These are phyloP conservation scores for Leishmania tarentolae DNA, from an alignment of 208 protist genomes.

Conservation along the genomic window DNA sequence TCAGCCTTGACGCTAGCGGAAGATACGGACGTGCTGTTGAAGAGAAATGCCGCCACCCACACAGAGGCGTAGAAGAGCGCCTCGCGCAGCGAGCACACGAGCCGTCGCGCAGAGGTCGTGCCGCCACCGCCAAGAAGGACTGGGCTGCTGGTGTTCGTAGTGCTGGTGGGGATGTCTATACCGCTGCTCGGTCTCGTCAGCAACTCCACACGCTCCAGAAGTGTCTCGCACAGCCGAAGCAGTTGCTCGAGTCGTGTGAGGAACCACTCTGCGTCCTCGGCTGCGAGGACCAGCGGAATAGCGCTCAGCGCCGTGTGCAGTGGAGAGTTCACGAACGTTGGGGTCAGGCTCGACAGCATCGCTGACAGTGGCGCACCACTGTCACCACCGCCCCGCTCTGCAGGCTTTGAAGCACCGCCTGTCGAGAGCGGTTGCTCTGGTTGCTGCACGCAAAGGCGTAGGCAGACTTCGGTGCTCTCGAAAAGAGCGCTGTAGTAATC, in stretches of 20 bases:
- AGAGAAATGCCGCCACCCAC: conserved; percentile 34
- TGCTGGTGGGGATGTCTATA: neutral
- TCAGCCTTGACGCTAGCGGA: conserved; percentile 24
- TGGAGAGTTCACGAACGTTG: conserved; percentile 52
- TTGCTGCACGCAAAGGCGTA: conserved; percentile 22
- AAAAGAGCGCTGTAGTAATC: conserved; percentile 49
- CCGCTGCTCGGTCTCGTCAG: neutral
- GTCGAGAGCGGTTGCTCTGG: neutral
- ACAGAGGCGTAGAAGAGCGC: conserved; percentile 31
- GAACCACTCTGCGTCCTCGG: conserved; percentile 68
- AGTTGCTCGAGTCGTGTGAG: conserved; percentile 50
- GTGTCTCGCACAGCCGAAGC: conserved; percentile 29
- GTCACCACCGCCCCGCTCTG: neutral
- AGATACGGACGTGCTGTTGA: conserved; percentile 32
- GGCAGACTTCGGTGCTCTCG: conserved; percentile 20
- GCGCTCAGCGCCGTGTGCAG: conserved; percentile 75
- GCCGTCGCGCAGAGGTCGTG: conserved; percentile 8
- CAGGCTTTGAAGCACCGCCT: neutral
- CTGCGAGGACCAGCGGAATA: conserved; percentile 63
- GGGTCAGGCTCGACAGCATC: conserved; percentile 24
- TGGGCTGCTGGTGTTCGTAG: neutral
- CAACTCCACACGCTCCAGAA: conserved; percentile 17
- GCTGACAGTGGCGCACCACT: neutral
- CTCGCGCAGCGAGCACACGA: conserved; percentile 29
- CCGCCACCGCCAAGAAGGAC: neutral